Evolutionary conservation across 1,139 yeast species (phyloP).

Genomic region (Geotrichum histeridarum): DNA sequence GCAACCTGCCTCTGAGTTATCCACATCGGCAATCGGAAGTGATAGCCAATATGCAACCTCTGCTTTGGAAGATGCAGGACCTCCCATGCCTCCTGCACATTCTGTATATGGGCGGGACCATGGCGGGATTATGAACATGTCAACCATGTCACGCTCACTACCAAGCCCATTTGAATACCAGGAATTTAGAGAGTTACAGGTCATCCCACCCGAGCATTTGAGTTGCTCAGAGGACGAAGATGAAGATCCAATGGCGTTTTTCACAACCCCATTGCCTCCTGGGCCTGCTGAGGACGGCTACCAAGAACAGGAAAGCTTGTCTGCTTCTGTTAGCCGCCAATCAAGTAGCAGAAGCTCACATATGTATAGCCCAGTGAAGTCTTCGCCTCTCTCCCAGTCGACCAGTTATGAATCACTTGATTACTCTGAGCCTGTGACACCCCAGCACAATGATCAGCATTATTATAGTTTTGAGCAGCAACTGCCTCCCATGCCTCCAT

Average conservation of each 20-base stretch:
- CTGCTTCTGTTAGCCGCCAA: not conserved
- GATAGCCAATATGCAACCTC: not conserved
- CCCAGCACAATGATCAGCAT: conserved; percentile 4
- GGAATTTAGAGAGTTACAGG: conserved; percentile 12
- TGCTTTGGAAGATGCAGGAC: not conserved
- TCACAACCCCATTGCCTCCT: conserved; percentile 15
- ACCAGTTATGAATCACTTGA: conserved; percentile 7
- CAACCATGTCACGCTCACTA: conserved; percentile 3
- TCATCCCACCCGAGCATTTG: conserved; percentile 18
- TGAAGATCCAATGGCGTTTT: conserved; percentile 16
- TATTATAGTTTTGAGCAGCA: conserved; percentile 8
- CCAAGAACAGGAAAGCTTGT: not conserved
- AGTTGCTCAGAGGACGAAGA: not conserved
- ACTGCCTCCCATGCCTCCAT: conserved; percentile 16
- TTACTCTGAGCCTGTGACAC: conserved; percentile 4
- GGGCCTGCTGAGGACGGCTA: conserved; percentile 5
- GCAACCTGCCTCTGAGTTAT: not conserved
- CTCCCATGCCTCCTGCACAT: conserved; percentile 10
- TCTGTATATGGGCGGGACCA: not conserved
- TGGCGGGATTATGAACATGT: conserved; percentile 11
- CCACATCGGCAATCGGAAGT: not conserved
- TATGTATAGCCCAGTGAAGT: conserved; percentile 3
- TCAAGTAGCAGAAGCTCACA: conserved; percentile 4
- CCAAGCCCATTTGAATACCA: conserved; percentile 13
- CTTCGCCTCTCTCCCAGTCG: conserved; percentile 17